Evolutionary conservation across 768 basidiomycete genomes (phyloP).

Genomic region (Mycena polygramma): DNA sequence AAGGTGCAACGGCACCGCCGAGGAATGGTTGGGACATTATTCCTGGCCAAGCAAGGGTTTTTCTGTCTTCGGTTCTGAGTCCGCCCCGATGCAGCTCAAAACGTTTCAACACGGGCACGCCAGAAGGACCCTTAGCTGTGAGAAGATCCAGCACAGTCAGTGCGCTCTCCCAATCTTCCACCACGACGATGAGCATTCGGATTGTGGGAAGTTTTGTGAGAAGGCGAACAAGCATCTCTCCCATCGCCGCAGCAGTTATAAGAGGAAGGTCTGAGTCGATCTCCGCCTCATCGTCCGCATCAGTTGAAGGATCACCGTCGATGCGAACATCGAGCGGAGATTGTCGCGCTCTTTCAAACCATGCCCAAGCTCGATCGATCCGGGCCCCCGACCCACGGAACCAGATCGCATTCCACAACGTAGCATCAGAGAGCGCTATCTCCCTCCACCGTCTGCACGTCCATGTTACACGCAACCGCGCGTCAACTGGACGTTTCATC

Average conservation of each 20-base stretch:
- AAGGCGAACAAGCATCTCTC: conserved; percentile 60
- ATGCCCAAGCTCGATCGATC: conserved; percentile 63
- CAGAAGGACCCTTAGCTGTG: conserved; percentile 47
- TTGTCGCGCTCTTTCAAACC: conserved; percentile 68
- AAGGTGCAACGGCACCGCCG: conserved; percentile 60
- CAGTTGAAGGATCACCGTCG: conserved; percentile 50
- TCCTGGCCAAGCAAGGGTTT: conserved; percentile 41
- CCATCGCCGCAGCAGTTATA: conserved; percentile 59
- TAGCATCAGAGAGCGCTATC: conserved; percentile 61
- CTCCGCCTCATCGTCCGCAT: conserved; percentile 36
- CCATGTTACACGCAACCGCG: conserved; percentile 68
- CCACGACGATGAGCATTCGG: conserved; percentile 69
- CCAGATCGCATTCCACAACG: conserved; percentile 76
- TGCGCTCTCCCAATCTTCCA: conserved; percentile 68
- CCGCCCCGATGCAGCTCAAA: conserved; percentile 76
- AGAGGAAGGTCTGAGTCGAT: background rate
- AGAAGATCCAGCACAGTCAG: conserved; percentile 66
- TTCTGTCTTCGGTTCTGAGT: conserved; percentile 34
- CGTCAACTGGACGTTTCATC: conserved; percentile 46
- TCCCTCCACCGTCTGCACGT: conserved; percentile 70
- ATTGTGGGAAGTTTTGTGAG: conserved; percentile 67
- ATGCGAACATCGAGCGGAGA: conserved; percentile 74
- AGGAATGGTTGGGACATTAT: conserved; percentile 58
- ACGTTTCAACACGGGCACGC: conserved; percentile 64
- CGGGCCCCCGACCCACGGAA: conserved; percentile 66